Evolutionary conservation across 2,329 filamentous ascomycete genomes (phyloP).

Genomic region (Beauveria varroae): DNA sequence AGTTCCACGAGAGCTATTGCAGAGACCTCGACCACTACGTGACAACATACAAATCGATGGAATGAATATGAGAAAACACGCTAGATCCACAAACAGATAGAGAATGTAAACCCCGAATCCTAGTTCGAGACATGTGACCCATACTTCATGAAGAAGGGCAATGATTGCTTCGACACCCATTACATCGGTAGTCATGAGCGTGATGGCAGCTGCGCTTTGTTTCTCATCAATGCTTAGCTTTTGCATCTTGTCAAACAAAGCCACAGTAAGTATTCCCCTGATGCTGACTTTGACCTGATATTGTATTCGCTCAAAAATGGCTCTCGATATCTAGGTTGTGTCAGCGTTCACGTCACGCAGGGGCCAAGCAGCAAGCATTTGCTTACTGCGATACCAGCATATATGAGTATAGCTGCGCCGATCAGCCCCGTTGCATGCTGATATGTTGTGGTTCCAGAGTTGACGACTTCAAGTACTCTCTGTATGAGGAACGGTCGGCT

Average conservation of each 20-base stretch:
- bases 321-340: not conserved
- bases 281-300: not conserved
- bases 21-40: not conserved
- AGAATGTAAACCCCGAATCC: not conserved
- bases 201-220: not conserved
- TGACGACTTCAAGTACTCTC: not conserved
- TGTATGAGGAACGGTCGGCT: not conserved
- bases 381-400: not conserved
- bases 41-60: not conserved
- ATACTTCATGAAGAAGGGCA: not conserved
- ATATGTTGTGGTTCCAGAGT: not conserved
- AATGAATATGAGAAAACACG: not conserved
- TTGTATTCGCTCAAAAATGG: not conserved
- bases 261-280: not conserved
- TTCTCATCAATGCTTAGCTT: not conserved
- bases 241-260: not conserved
- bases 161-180: not conserved
- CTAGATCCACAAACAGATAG: not conserved
- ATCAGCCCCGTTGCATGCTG: not conserved
- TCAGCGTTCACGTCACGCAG: not conserved
- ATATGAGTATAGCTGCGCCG: not conserved
- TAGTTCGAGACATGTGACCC: not conserved
- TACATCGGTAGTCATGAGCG: not conserved
- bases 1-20: no score
- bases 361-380: not conserved